Evolutionary conservation across 2,329 filamentous ascomycete species (phyloP).

Genomic region (Grosmannia huntii): DNA sequence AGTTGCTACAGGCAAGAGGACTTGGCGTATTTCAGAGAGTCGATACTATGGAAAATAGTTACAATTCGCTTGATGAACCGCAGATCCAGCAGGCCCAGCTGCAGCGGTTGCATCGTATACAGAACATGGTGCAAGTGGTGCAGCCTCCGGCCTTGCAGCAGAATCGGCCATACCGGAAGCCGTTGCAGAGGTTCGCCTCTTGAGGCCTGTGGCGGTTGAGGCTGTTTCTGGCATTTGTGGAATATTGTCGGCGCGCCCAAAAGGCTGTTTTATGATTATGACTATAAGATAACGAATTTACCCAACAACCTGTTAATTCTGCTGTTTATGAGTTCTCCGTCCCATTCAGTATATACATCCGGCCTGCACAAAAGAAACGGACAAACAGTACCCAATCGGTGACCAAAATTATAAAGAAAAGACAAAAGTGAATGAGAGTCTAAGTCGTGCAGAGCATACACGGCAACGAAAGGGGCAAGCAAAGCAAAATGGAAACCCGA

Average conservation of each 20-base stretch:
- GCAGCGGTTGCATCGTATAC: background rate
- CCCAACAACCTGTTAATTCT: background rate
- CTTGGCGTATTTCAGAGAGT: no score
- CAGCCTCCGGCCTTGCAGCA: background rate
- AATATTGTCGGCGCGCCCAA: no score
- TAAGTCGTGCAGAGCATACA: background rate
- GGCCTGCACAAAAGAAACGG: background rate
- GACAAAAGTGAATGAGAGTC: background rate
- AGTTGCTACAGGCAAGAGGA: background rate
- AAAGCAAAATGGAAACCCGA: background rate
- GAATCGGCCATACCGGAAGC: background rate
- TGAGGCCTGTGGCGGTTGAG: background rate
- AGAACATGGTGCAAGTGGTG: background rate
- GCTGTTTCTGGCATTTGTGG: background rate
- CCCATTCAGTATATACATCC: background rate
- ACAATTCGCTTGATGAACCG: background rate
- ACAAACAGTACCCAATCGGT: background rate
- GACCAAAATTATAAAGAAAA: background rate
- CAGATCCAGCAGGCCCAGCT: slow-evolving; percentile 4
- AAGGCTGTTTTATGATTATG: background rate
- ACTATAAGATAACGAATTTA: background rate
- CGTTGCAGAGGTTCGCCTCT: background rate
- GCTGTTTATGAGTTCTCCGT: background rate
- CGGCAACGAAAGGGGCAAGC: background rate
- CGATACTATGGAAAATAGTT: background rate